Conservation (phyloP, 768 basidiomycete species). For the Agaricus blazei region DNA sequence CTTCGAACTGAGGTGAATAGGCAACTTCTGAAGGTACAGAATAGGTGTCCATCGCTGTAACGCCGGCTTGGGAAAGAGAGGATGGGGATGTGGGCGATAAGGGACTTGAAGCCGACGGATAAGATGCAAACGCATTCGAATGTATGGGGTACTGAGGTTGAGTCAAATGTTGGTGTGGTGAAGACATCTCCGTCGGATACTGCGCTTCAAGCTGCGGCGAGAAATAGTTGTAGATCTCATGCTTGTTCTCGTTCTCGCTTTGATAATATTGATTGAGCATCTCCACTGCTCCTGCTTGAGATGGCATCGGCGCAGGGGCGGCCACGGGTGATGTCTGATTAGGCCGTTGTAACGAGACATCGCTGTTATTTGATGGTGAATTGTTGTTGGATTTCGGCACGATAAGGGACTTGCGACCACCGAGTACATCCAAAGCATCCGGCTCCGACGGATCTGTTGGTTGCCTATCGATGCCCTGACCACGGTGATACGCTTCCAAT, state of each 20-base stretch:
- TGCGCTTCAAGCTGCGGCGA: not conserved
- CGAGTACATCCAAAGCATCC: slow-evolving; percentile 34
- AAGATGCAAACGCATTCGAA: not conserved
- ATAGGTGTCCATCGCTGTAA: not conserved
- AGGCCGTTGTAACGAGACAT: not conserved
- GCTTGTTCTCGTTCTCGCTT: slow-evolving; percentile 12
- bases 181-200: not conserved
- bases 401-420: slow-evolving; percentile 32
- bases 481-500: not conserved
- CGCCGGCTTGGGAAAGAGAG: not conserved
- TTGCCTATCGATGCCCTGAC: not conserved
- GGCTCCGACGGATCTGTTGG: slow-evolving; percentile 15
- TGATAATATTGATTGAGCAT: slow-evolving; percentile 22
- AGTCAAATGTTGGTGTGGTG: slow-evolving; percentile 1
- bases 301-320: slow-evolving; percentile 19
- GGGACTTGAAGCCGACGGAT: slow-evolving; percentile 2
- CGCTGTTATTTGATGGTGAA: slow-evolving; percentile 18
- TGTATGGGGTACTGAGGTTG: not conserved
- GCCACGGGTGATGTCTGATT: slow-evolving; percentile 16
- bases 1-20: slow-evolving; percentile 7
- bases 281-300: slow-evolving; percentile 18
- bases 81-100: not conserved
- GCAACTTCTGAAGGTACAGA: not conserved
- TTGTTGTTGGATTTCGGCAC: slow-evolving; percentile 22
- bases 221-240: slow-evolving; percentile 3